Percentiles rank a stretch among this genome's conserved stretches.
These are phyloP conservation scores for Rubus idaeus DNA, from an alignment of 306 rosid genomes.

Conservation along the genomic window DNA sequence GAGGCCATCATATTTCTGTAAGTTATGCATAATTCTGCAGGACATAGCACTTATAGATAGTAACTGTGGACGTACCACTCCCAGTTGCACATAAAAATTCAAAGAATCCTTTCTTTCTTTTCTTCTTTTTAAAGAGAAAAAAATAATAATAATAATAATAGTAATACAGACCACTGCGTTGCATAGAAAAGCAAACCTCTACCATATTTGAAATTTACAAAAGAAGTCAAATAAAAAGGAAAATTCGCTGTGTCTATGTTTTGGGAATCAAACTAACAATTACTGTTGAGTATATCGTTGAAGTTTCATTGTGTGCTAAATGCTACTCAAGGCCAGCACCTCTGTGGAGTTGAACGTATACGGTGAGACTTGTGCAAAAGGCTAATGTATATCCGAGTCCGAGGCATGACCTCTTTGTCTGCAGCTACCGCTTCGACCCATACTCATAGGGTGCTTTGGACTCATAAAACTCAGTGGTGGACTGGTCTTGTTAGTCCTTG, in stretches of 20 bases:
- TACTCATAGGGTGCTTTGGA: slow-evolving; percentile 10
- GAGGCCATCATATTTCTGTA: not conserved
- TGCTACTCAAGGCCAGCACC: slow-evolving; percentile 7
- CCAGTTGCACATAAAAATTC: not conserved
- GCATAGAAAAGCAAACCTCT: slow-evolving; percentile 6
- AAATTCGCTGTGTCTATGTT: slow-evolving; percentile 10
- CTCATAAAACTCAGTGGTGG: slow-evolving; percentile 27
- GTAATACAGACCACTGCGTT: not conserved
- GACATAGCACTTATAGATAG: not conserved
- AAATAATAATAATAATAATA: not conserved
- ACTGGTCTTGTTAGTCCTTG: slow-evolving; percentile 33
- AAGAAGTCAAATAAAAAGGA: not conserved
- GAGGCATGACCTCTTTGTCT: slow-evolving; percentile 36
- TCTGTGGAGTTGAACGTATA: not conserved
- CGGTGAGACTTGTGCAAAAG: not conserved
- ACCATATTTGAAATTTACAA: not conserved
- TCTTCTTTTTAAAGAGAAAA: not conserved
- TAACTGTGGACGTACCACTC: not conserved
- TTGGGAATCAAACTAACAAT: not conserved
- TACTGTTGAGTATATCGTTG: not conserved
- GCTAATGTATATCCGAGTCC: slow-evolving; percentile 39
- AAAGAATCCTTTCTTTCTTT: not conserved
- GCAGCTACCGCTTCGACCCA: slow-evolving; percentile 23
- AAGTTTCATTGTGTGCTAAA: not conserved
- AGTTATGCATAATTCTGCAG: not conserved